Conservation (phyloP, 2,329 filamentous ascomycete species). For the Neofusicoccum kwambonambiense region DNA sequence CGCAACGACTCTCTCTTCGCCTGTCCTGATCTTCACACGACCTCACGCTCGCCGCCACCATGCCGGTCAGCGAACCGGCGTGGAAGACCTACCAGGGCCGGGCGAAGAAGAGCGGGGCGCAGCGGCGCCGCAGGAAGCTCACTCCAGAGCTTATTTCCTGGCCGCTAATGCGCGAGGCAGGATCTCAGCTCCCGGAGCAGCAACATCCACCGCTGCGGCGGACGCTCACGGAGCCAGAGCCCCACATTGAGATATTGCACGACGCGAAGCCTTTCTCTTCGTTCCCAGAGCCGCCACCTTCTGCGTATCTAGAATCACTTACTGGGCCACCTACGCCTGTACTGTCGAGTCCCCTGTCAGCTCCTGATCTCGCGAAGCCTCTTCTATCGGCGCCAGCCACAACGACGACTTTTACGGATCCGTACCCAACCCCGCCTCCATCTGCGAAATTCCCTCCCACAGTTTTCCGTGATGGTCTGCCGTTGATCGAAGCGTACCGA, state of each 20-base stretch:
- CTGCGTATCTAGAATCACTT: neutral
- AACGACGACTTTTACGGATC: neutral
- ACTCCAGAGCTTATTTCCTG: slow-evolving; percentile 8
- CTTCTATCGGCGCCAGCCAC: neutral
- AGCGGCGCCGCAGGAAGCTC: neutral
- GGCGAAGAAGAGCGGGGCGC: neutral
- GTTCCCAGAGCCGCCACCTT: neutral
- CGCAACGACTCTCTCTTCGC: neutral
- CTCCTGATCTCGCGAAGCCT: neutral
- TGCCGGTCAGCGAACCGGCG: slow-evolving; percentile 6
- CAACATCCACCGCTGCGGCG: neutral
- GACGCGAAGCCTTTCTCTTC: neutral
- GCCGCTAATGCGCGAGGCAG: slow-evolving; percentile 10
- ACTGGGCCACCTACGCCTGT: neutral
- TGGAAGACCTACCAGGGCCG: neutral
- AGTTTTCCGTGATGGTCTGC: slow-evolving; percentile 5
- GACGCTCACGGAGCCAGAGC: neutral
- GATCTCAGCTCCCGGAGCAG: neutral
- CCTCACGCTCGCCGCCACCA: neutral
- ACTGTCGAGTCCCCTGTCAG: neutral
- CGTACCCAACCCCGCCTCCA: slow-evolving; percentile 2
- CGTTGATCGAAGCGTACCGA: neutral
- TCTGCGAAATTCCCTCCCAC: neutral
- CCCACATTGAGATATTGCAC: neutral
- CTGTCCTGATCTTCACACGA: neutral